Evolutionary conservation across 495 filamentous ascomycete species (phyloP).

Genomic region (Hypoxylon lenormandii): DNA sequence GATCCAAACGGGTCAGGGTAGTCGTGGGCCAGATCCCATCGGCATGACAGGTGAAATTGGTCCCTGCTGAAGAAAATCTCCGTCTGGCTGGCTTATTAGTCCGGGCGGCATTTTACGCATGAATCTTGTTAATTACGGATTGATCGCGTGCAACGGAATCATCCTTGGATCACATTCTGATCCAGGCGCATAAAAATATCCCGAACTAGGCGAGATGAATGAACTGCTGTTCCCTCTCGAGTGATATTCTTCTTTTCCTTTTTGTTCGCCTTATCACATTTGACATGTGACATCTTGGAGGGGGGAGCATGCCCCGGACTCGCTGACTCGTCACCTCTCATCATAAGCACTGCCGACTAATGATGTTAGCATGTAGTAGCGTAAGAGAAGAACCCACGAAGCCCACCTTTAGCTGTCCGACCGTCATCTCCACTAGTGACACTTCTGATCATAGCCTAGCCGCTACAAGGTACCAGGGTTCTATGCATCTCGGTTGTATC

Average conservation of each 20-base stretch:
- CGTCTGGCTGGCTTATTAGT: conserved; percentile 47
- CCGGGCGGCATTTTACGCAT: conserved; percentile 51
- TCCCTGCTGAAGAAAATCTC: conserved; percentile 49
- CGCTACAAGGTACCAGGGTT: conserved; percentile 21
- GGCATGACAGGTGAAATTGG: conserved; percentile 43
- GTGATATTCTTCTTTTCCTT: conserved; percentile 6
- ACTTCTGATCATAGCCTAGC: conserved; percentile 31
- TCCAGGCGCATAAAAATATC: conserved; percentile 48
- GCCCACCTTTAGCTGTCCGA: conserved; percentile 27
- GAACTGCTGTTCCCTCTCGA: conserved; percentile 32
- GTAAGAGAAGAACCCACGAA: conserved; percentile 28
- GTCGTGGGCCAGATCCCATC: conserved; percentile 41
- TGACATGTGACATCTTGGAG: conserved; percentile 25
- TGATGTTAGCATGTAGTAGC: conserved; percentile 31
- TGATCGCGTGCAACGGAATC: conserved; percentile 48
- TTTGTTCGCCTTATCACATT: conserved; percentile 27
- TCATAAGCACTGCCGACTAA: conserved; percentile 28
- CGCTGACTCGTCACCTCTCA: conserved; percentile 15
- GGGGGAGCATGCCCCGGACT: conserved; percentile 36
- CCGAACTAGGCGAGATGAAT: conserved; percentile 50
- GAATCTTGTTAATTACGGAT: conserved; percentile 50
- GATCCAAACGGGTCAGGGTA: conserved; percentile 29
- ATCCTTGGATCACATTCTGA: conserved; percentile 44
- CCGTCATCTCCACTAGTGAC: conserved; percentile 37
- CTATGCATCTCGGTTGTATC: conserved; percentile 44